phyloP scores from a whole-genome alignment of 2,329 filamentous ascomycete genomes.

The Capronia coronata region DNA sequence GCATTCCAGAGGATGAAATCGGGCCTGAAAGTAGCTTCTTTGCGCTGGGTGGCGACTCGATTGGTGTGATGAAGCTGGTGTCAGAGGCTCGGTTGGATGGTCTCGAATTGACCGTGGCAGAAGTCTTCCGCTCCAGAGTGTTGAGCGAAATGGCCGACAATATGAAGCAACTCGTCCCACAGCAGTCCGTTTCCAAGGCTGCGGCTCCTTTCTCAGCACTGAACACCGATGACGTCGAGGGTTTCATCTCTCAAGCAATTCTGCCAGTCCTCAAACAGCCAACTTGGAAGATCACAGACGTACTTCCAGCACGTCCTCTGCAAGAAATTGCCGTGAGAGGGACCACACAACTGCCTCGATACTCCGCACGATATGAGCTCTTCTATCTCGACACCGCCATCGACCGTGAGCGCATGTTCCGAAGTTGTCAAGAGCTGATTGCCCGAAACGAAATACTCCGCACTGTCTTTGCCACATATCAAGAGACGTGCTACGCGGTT shows the following conservation, averaged over 20 bases:
- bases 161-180: constrained; percentile 36
- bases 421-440: constrained; percentile 47
- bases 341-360: constrained; percentile 53
- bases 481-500: constrained; percentile 49
- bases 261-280: constrained; percentile 37
- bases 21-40: constrained; percentile 31
- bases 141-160: constrained; percentile 48
- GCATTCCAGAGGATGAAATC: constrained; percentile 37
- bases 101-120: constrained; percentile 27
- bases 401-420: constrained; percentile 44
- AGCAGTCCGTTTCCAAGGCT: constrained; percentile 31
- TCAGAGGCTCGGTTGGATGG: constrained; percentile 20
- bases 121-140: constrained; percentile 7
- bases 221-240: constrained; percentile 35
- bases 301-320: constrained; percentile 53
- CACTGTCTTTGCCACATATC: constrained; percentile 56
- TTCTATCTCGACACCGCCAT: constrained; percentile 54
- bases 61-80: constrained; percentile 31
- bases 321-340: constrained; percentile 55
- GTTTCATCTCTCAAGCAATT: constrained; percentile 40
- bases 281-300: constrained; percentile 49
- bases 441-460: constrained; percentile 58
- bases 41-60: constrained; percentile 31
- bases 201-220: constrained; percentile 44
- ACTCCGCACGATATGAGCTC: constrained; percentile 58